These are phyloP conservation scores for Candida khao-thaluensis DNA, from an alignment of 805 yeast species.

Conservation along the genomic window DNA sequence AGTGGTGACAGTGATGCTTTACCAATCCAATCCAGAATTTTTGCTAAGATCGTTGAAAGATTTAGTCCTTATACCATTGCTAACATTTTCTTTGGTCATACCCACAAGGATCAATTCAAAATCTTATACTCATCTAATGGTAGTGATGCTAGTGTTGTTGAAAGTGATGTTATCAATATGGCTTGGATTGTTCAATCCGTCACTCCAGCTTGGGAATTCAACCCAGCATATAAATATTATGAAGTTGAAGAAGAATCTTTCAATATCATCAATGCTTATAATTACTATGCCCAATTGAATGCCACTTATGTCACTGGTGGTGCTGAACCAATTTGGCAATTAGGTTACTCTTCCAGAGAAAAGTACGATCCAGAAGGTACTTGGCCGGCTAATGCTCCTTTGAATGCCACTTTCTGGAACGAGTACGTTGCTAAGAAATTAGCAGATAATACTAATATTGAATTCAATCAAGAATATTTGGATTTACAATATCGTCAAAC, in stretches of 20 bases:
- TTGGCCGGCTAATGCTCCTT: conserved; percentile 61
- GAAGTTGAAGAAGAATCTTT: conserved; percentile 62
- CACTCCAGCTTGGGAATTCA: conserved; percentile 57
- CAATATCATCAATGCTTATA: conserved; percentile 57
- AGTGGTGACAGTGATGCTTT: conserved; percentile 52
- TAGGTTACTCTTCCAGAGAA: conserved; percentile 64
- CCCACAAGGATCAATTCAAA: conserved; percentile 67
- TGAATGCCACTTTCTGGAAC: conserved; percentile 72
- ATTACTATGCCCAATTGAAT: conserved; percentile 59
- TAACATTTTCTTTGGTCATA: conserved; percentile 68
- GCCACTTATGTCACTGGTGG: conserved; percentile 54
- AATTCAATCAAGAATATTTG: conserved; percentile 50
- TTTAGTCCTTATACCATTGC: conserved; percentile 70
- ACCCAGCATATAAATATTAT: conserved; percentile 74
- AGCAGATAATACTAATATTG: conserved; percentile 28
- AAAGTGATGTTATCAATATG: conserved; percentile 48
- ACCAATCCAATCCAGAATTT: conserved; percentile 58
- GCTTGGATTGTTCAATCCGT: conserved; percentile 69
- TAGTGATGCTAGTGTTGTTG: conserved; percentile 36
- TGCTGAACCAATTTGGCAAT: conserved; percentile 59
- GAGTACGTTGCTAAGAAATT: conserved; percentile 14
- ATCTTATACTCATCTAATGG: conserved; percentile 53
- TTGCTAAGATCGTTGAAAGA: conserved; percentile 58
- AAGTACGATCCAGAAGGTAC: conserved; percentile 46
- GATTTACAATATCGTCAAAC: conserved; percentile 52